phyloP scores from a whole-genome alignment of 2,329 filamentous ascomycete genomes.

The Phyllosticta capitalensis region DNA sequence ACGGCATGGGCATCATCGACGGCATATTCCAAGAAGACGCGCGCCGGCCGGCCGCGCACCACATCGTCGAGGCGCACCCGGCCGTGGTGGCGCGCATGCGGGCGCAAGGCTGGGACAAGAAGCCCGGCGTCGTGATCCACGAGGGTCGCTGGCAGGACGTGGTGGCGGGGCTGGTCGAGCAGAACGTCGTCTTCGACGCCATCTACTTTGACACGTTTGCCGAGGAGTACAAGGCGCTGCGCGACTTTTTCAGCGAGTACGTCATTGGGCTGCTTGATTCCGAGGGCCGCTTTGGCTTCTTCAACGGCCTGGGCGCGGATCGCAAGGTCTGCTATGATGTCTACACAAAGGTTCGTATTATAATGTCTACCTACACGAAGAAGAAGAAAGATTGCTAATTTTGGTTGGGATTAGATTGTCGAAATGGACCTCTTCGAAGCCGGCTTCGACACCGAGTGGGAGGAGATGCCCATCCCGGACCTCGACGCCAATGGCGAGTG shows the following conservation, averaged over 20 bases:
- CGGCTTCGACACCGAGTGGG: conserved; percentile 83
- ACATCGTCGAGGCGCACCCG: conserved; percentile 45
- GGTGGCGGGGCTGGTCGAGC: conserved; percentile 34
- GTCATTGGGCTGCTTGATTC: conserved; percentile 69
- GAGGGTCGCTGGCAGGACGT: conserved; percentile 43
- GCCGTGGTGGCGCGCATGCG: conserved; percentile 37
- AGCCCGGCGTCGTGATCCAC: conserved; percentile 39
- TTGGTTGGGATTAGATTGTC: conserved; percentile 42
- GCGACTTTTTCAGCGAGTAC: conserved; percentile 78
- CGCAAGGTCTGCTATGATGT: conserved; percentile 91
- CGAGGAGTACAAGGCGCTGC: conserved; percentile 80
- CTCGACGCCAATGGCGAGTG: conserved; percentile 67
- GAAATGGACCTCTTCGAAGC: conserved; percentile 87
- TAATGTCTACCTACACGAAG: neutral
- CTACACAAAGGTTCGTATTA: conserved; percentile 57
- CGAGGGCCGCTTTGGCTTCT: conserved; percentile 50
- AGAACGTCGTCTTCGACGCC: conserved; percentile 36
- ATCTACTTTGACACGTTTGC: conserved; percentile 98
- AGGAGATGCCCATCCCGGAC: conserved; percentile 63
- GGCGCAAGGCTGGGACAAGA: conserved; percentile 39
- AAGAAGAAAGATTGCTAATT: neutral
- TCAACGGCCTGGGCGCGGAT: conserved; percentile 78
- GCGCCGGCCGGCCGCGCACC: conserved; percentile 35
- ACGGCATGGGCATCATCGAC: conserved; percentile 44
- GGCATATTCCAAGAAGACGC: conserved; percentile 35